Percentiles rank a stretch among this genome's conserved stretches.
These are phyloP conservation scores for Moricandia arvensis DNA, from an alignment of 345 rosid species.

Conservation along the genomic window DNA sequence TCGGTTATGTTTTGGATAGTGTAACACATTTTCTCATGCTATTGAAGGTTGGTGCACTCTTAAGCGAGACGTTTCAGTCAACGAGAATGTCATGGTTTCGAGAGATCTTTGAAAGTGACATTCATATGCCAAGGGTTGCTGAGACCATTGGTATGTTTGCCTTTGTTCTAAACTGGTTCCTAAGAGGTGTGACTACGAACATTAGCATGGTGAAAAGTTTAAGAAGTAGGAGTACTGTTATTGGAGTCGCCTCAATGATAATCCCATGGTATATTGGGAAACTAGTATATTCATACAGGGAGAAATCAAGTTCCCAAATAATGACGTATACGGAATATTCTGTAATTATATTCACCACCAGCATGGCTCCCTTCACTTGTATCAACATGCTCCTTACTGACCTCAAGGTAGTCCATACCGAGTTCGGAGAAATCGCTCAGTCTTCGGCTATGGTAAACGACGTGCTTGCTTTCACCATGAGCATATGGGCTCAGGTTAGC, in stretches of 20 bases:
- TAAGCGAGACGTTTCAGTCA: background rate
- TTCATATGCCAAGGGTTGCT: constrained; percentile 15
- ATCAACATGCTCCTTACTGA: constrained; percentile 46
- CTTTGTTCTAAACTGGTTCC: constrained; percentile 43
- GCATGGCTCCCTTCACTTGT: constrained; percentile 43
- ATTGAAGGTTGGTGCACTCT: constrained; percentile 29
- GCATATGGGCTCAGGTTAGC: background rate
- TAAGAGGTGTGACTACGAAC: constrained; percentile 51
- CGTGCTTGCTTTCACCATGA: background rate
- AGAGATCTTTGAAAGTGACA: background rate
- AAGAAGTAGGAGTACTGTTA: constrained; percentile 11
- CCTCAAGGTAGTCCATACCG: constrained; percentile 47
- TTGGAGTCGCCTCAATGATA: constrained; percentile 31
- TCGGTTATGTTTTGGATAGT: background rate
- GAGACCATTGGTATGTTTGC: constrained; percentile 43
- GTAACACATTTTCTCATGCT: constrained; percentile 5
- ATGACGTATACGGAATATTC: background rate
- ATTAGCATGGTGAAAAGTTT: constrained; percentile 16
- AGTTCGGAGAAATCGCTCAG: constrained; percentile 44
- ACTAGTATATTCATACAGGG: constrained; percentile 2
- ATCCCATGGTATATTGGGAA: constrained; percentile 29
- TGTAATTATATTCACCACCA: constrained; percentile 16
- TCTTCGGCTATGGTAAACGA: constrained; percentile 44
- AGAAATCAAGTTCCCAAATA: constrained; percentile 2
- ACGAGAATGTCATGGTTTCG: constrained; percentile 3